Evolutionary conservation across 2,329 filamentous ascomycete genomes (phyloP).

Genomic region (Fusarium devonianum): DNA sequence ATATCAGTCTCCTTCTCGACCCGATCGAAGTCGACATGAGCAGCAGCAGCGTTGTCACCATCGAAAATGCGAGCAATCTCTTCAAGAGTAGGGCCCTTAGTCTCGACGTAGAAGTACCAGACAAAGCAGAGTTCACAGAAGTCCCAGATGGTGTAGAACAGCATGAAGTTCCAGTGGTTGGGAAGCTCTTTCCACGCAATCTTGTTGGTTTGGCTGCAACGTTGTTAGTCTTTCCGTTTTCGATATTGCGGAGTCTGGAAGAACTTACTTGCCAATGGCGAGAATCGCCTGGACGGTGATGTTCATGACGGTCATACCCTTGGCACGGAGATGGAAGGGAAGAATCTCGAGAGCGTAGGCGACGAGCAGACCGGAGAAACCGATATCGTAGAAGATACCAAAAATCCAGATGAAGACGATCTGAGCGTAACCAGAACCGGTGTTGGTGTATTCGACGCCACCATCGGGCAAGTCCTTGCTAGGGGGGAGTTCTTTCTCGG

Average conservation of each 20-base stretch:
- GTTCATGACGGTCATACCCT: conserved; percentile 71
- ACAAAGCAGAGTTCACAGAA: conserved; percentile 67
- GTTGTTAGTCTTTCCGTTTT: background rate
- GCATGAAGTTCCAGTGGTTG: conserved; percentile 70
- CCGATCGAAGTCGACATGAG: conserved; percentile 61
- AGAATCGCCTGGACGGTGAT: conserved; percentile 68
- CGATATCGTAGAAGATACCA: conserved; percentile 66
- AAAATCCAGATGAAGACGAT: conserved; percentile 67
- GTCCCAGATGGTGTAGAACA: conserved; percentile 72
- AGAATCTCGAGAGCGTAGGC: conserved; percentile 66
- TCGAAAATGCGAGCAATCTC: conserved; percentile 70
- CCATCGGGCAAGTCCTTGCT: conserved; percentile 33
- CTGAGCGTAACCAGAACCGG: conserved; percentile 59
- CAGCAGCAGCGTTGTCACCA: conserved; percentile 65
- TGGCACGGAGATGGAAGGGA: conserved; percentile 64
- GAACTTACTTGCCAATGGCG: conserved; percentile 63
- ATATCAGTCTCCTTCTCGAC: conserved; percentile 59
- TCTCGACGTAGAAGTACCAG: conserved; percentile 74
- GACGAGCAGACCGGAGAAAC: conserved; percentile 64
- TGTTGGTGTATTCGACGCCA: conserved; percentile 47
- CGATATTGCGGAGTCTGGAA: background rate
- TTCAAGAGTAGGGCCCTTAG: conserved; percentile 73
- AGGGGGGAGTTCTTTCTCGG: conserved; percentile 29
- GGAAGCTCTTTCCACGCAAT: conserved; percentile 67
- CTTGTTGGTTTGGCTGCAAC: conserved; percentile 66